Conservation (phyloP, 768 basidiomycete species). For the Tylopilus subfusipes region DNA sequence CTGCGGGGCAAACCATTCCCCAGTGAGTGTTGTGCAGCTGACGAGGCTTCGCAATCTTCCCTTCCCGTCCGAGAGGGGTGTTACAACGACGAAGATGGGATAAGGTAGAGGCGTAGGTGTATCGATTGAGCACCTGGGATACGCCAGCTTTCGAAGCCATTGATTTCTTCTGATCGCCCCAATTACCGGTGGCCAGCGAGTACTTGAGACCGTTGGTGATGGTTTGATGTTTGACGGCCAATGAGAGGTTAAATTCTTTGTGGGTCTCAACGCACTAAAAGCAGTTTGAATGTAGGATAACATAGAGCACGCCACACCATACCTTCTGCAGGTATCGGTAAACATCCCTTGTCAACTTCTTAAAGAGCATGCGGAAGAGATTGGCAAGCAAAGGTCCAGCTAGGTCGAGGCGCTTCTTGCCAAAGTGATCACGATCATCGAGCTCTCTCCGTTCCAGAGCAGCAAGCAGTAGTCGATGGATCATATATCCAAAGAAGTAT, state of each 20-base stretch:
- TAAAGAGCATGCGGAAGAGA: constrained; percentile 95
- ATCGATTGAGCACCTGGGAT: constrained; percentile 96
- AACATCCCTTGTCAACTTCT: constrained; percentile 94
- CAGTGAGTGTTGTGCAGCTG: constrained; percentile 99
- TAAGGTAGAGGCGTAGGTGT: constrained; percentile 97
- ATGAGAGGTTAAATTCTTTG: constrained; percentile 87
- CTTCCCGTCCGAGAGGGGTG: constrained; percentile 95
- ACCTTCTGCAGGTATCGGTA: constrained; percentile 98
- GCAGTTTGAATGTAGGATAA: not conserved
- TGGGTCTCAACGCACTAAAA: constrained; percentile 91
- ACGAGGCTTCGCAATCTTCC: constrained; percentile 98
- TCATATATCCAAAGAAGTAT: constrained; percentile 99
- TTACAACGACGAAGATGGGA: constrained; percentile 98
- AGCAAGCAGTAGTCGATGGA: constrained; percentile 90
- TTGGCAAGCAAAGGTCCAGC: constrained; percentile 96
- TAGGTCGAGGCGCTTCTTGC: constrained; percentile 94
- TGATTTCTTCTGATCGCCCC: constrained; percentile 99
- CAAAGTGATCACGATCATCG: constrained; percentile 99
- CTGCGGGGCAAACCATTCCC: constrained; percentile 99
- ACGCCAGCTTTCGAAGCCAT: constrained; percentile 98
- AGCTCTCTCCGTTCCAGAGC: constrained; percentile 92
- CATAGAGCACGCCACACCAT: constrained; percentile 5
- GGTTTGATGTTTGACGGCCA: constrained; percentile 93
- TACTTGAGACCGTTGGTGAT: constrained; percentile 99
- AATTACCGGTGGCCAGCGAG: constrained; percentile 97